Conservation (phyloP, 805 yeast genomes). For the Yamadazyma olivae region DNA sequence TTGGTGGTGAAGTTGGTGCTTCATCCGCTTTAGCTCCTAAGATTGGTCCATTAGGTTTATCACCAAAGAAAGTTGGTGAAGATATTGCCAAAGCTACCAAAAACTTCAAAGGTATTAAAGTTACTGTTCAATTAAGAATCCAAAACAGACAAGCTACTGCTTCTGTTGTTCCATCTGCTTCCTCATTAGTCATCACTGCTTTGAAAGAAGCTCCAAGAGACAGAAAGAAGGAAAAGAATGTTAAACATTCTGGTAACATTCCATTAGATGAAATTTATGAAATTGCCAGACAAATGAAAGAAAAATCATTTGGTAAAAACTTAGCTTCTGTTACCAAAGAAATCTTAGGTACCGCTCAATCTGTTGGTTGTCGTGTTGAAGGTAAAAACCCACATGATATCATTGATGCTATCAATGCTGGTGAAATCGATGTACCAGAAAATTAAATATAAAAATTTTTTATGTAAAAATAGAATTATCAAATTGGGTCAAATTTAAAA, state of each 20-base stretch:
- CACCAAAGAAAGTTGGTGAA: conserved; percentile 99
- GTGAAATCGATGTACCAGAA: conserved; percentile 93
- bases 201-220: conserved; percentile 99
- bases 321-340: conserved; percentile 97
- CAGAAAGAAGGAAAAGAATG: conserved; percentile 99
- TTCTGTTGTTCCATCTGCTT: conserved; percentile 99
- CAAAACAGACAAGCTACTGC: conserved; percentile 99
- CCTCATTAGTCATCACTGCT: conserved; percentile 98
- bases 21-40: conserved; percentile 99
- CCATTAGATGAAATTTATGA: conserved; percentile 94
- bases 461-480: conserved; percentile 1
- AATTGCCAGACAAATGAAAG: conserved; percentile 96
- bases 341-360: conserved; percentile 99
- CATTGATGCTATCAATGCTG: conserved; percentile 97
- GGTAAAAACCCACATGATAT: conserved; percentile 99
- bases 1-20: conserved; percentile 99
- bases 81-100: conserved; percentile 99
- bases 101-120: conserved; percentile 98
- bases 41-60: conserved; percentile 99
- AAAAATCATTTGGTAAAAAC: conserved; percentile 96
- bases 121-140: conserved; percentile 96
- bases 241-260: conserved; percentile 98
- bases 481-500: background rate
- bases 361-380: conserved; percentile 99
- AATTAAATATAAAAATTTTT: conserved; percentile 50